Evolutionary conservation across 257 asterid species (phyloP), one percentile per base, ranked within the genome.

Genomic region (Solanum peruvianum): DNA sequence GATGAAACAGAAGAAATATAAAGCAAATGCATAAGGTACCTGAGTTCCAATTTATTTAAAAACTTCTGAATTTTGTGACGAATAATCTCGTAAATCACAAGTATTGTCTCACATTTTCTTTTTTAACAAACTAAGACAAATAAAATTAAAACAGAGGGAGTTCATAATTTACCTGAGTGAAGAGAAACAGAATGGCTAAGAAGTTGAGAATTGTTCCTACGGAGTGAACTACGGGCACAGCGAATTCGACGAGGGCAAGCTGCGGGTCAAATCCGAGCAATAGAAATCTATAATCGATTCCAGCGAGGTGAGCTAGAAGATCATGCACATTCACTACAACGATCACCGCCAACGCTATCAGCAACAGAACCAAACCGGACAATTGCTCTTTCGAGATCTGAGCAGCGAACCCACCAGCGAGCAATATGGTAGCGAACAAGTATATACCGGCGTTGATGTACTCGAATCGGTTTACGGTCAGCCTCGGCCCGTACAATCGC

Each of bases 401-500:
- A 85, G 96, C 98, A 2, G 92, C 91, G 87, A 95, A 93, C 2
- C 99, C 99, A 16, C 94, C 86, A 21, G 89, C 35, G 1, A 97
- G 93, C 88, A 97, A 20, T 52, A 95, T 85, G 86, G 99, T 89
- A 2, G 96, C 93, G 85, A 97, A 95, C 27, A 93, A 88, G 88
- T 96, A 97, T 5, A 96, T 86, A 52, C 99, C 98, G 7, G 98
- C 99, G 88, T 96, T 97, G 84, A 93, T 93, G 93, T 97, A 97
- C 86, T 97, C 99, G 13, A 90, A 89, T 88, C 97, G 87, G 91
- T 89, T 89, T 5, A 97, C 91, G 75, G 91, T 86, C 86, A 88
- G 6, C 8, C 96, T 85, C 7, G 99, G 94, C 52, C 99, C 99
- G 95, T 97, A 97, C 88, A 83, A 87, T 16, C 99, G 93, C 87